Evolutionary conservation across 495 filamentous ascomycete genomes (phyloP).

Genomic region (Chaetomium tenue): DNA sequence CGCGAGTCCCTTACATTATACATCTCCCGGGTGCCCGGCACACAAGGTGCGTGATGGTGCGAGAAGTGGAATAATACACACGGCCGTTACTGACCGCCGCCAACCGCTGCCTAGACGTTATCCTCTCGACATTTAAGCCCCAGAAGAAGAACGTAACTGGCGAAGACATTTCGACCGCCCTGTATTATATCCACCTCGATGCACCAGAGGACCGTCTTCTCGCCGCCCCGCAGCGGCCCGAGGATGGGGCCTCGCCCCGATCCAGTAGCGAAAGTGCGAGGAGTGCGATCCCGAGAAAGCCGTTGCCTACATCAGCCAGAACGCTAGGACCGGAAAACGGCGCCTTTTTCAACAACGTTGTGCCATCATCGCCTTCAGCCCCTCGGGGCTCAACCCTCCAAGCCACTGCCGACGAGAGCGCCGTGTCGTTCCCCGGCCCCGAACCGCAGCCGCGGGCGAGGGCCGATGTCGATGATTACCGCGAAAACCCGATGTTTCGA

Average conservation of each 20-base stretch:
- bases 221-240: slow-evolving; percentile 45
- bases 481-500: slow-evolving; percentile 31
- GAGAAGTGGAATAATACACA: background rate
- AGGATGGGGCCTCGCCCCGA: slow-evolving; percentile 44
- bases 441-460: background rate
- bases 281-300: slow-evolving; percentile 46
- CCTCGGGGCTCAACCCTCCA: background rate
- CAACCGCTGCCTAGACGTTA: slow-evolving; percentile 64
- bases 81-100: slow-evolving; percentile 13
- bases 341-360: background rate
- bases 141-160: slow-evolving; percentile 81
- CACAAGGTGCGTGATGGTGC: slow-evolving; percentile 61
- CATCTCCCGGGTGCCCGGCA: slow-evolving; percentile 89
- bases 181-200: slow-evolving; percentile 89
- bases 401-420: background rate
- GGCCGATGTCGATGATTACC: slow-evolving; percentile 15
- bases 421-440: background rate
- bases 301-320: slow-evolving; percentile 36
- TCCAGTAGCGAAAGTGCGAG: slow-evolving; percentile 48
- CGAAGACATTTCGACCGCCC: slow-evolving; percentile 78
- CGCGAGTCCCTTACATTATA: slow-evolving; percentile 75
- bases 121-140: slow-evolving; percentile 89
- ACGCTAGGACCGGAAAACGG: slow-evolving; percentile 18
- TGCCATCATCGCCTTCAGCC: background rate
- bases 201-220: slow-evolving; percentile 56